Base-by-base conservation (phyloP, 345 rosid species). In the Combretum micranthum region DNA sequence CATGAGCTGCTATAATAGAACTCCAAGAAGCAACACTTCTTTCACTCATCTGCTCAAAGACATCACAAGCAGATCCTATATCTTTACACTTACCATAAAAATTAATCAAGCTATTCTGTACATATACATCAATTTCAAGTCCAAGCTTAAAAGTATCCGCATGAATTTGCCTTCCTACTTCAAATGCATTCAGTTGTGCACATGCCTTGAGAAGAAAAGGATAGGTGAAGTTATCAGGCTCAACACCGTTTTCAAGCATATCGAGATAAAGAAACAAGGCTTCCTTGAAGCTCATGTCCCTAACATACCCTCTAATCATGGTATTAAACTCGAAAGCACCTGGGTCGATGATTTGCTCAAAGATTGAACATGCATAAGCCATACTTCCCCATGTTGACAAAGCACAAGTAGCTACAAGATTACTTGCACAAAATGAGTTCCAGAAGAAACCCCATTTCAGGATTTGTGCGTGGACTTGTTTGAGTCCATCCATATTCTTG, bases 381-480 rank as follows among this genome's bases (percentile, higher is more conserved):
- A 77, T 68, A 66, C 76, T 77, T 15, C 81, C 76, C 78, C 75
- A 73, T 14, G 25, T 52, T 16, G 81, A 70, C 25, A 67, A 68
- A 22, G 78, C 78, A 53, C 81, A 77, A 45, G 76, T 60, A 23
- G 73, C 72, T 57, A 77, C 21, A 15, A 73, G 67, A 56, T 62
- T 70, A 71, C 76, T 67, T 53, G 74, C 74, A 55, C 75, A 73
- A 50, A 67, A 71, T 10, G 78, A 51, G 47, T 56, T 59, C 42
- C 44, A 64, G 54, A 63, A 63, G 48, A 76, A 60, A 45, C 73
- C 81, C 67, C 69, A 70, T 56, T 77, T 77, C 53, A 74, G 74
- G 70, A 82, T 62, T n/a, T 57, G 77, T 20, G 76, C 84, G 61
- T 85, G 92, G 46, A 66, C 70, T 68, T 74, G 84, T 56, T 70